A percentile compares a stretch with the other conserved stretches of the same genome.
Evolutionary conservation across 306 rosid species (phyloP).

Genomic region (Alnus rubra): DNA sequence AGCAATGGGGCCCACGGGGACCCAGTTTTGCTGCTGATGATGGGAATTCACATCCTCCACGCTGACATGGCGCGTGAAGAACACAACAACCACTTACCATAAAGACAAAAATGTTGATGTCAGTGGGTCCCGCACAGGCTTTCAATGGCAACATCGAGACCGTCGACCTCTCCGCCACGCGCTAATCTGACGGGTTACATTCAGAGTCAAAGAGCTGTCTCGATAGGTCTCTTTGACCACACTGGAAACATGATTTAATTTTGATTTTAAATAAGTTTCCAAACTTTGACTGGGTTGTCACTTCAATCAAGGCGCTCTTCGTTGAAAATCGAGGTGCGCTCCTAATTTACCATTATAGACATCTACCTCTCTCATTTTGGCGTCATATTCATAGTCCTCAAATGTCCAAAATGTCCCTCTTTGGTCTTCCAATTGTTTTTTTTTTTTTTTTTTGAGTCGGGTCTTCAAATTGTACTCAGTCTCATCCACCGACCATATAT

Average conservation of each 20-base stretch:
- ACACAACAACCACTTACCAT: not conserved
- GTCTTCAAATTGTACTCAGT: not conserved
- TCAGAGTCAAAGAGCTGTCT: constrained; percentile 58
- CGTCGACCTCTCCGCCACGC: constrained; percentile 28
- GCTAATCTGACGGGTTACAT: constrained; percentile 30
- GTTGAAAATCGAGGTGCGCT: constrained; percentile 43
- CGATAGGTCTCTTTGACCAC: constrained; percentile 56
- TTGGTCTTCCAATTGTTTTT: not conserved
- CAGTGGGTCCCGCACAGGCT: constrained; percentile 40
- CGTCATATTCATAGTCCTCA: not conserved
- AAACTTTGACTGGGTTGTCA: constrained; percentile 77
- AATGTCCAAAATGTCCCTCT: constrained; percentile 30
- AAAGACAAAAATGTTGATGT: constrained; percentile 40
- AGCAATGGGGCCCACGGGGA: not conserved
- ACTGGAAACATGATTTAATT: constrained; percentile 39
- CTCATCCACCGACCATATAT: not conserved
- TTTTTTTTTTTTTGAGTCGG: too few relatives aligned
- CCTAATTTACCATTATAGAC: constrained; percentile 36
- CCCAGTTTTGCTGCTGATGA: constrained; percentile 12
- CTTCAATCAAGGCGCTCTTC: constrained; percentile 74
- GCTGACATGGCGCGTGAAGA: constrained; percentile 29
- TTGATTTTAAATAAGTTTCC: constrained; percentile 21
- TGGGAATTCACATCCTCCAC: not conserved
- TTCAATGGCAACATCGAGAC: not conserved
- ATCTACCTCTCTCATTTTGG: not conserved